These are phyloP conservation scores for Irpex rosettiformis DNA, from an alignment of 1,284 basidiomycete species.

Conservation along the genomic window DNA sequence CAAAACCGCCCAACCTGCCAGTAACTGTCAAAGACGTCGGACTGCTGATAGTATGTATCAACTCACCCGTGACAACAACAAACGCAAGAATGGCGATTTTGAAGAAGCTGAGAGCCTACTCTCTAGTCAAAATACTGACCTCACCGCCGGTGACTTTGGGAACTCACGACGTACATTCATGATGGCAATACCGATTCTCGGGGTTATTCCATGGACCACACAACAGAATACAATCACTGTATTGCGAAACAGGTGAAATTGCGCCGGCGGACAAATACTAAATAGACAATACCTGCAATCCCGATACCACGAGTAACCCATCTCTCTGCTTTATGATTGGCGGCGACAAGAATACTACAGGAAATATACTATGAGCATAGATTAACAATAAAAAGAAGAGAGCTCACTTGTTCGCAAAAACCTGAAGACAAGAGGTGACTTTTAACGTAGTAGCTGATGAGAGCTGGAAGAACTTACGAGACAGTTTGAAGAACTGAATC, in stretches of 20 bases:
- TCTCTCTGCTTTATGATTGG: slow-evolving; percentile 34
- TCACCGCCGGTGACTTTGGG: too few species aligned
- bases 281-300: slow-evolving; percentile 52
- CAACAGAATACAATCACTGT: slow-evolving; percentile 24
- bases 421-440: too few species aligned
- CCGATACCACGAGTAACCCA: slow-evolving; percentile 59
- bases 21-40: neutral
- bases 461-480: slow-evolving; percentile 51
- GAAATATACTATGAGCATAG: neutral
- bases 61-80: slow-evolving; percentile 44
- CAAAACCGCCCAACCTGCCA: slow-evolving; percentile 45
- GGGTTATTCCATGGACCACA: slow-evolving; percentile 23
- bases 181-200: slow-evolving; percentile 22
- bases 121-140: too few species aligned
- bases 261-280: too few species aligned
- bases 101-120: slow-evolving; percentile 47
- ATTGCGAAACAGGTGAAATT: too few species aligned
- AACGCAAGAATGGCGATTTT: slow-evolving; percentile 58
- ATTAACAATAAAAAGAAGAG: too few species aligned
- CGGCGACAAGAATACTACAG: slow-evolving; percentile 47
- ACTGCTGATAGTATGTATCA: slow-evolving; percentile 12
- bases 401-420: slow-evolving; percentile 24
- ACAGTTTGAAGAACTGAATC: slow-evolving; percentile 55
- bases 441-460: too few species aligned
- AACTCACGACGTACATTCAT: slow-evolving; percentile 28